Percentiles rank a stretch among this genome's conserved stretches.
Evolutionary conservation across 768 basidiomycete genomes (phyloP).

Genomic region (Leccinum arenicola): DNA sequence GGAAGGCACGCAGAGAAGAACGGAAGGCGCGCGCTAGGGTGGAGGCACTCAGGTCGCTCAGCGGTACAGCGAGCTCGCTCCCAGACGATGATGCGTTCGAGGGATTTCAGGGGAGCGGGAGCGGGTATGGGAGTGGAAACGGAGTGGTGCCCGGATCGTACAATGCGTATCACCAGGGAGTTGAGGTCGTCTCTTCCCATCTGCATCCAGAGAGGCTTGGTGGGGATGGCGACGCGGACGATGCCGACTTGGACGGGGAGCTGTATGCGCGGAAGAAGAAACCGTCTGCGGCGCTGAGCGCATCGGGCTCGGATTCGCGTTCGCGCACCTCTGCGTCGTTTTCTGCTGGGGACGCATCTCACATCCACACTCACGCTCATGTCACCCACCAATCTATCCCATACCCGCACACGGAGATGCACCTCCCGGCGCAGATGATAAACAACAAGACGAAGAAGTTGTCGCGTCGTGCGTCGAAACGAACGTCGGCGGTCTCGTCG

Average conservation of each 20-base stretch:
- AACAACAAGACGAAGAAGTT: slow-evolving; percentile 7
- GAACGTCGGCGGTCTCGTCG: slow-evolving; percentile 37
- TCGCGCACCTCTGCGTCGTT: slow-evolving; percentile 58
- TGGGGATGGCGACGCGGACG: slow-evolving; percentile 34
- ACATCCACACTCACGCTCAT: slow-evolving; percentile 25
- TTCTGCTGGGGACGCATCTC: slow-evolving; percentile 26
- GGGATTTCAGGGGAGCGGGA: slow-evolving; percentile 63
- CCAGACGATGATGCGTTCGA: slow-evolving; percentile 46
- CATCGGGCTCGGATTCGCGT: slow-evolving; percentile 51
- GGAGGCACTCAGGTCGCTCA: slow-evolving; percentile 31
- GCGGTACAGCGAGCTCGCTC: slow-evolving; percentile 19
- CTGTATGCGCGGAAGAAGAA: slow-evolving; percentile 44
- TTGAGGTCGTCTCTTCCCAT: neutral
- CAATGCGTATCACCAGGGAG: neutral
- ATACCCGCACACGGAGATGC: slow-evolving; percentile 30
- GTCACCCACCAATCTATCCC: slow-evolving; percentile 25
- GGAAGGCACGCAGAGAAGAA: slow-evolving; percentile 44
- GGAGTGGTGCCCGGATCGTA: neutral
- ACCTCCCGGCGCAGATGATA: slow-evolving; percentile 15
- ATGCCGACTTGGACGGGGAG: slow-evolving; percentile 61
- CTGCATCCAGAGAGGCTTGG: slow-evolving; percentile 12
- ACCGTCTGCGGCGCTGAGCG: slow-evolving; percentile 33
- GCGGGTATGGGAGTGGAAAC: slow-evolving; percentile 17
- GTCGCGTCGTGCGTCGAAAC: slow-evolving; percentile 26
- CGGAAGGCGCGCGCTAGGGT: slow-evolving; percentile 43